Evolutionary conservation across 2,329 filamentous ascomycete species (phyloP), one percentile per base, ranked within the genome.

Genomic region (Sclerotinia glacialis): DNA sequence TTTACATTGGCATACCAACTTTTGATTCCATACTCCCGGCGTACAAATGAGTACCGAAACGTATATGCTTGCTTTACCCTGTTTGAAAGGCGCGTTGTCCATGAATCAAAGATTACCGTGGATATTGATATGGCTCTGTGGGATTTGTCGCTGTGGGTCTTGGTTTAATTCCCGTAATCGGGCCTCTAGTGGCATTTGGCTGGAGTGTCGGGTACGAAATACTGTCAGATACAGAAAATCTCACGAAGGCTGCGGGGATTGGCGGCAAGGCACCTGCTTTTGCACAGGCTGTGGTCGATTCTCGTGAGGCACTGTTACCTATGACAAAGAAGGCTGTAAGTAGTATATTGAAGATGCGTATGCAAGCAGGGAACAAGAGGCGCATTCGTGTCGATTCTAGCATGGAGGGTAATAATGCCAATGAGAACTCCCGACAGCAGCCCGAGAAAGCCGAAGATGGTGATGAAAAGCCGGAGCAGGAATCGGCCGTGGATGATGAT

Each of bases 231-330:
- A 12, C 56, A 28, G 56, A 60, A 60, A 60, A 60, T 18, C 49
- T 60, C 28, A 60, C 56, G n/a, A 60, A 60, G 26, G 42, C 56
- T 23, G 56, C 56, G 16, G 56, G 56, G 0, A 0, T 60, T 60
- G 56, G 56, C 1, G 56, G 42, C 5, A 60, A 60, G 26, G 42
- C 42, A 31, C 56, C 42, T 18, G 56, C 56, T 37, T 60, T 60
- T 23, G 23, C 56, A 49, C 56, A 60, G 46, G 59, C 59, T 8
- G 21, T 21, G n/a, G 59, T 62, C 6, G 46, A 62, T 21, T 62
- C 59, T 62, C 46, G 60, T 42, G 47, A 63, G 34, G 14, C 18
- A 34, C n/a, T 49, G 46, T 14, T 37, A 16, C 44, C 44, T 37
- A 61, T 61, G 58, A 49, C 50, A 16, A 40, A 61, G 34, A 49